These are phyloP conservation scores for Nidularia sp. DNA, from an alignment of 768 basidiomycete genomes.

Conservation along the genomic window DNA sequence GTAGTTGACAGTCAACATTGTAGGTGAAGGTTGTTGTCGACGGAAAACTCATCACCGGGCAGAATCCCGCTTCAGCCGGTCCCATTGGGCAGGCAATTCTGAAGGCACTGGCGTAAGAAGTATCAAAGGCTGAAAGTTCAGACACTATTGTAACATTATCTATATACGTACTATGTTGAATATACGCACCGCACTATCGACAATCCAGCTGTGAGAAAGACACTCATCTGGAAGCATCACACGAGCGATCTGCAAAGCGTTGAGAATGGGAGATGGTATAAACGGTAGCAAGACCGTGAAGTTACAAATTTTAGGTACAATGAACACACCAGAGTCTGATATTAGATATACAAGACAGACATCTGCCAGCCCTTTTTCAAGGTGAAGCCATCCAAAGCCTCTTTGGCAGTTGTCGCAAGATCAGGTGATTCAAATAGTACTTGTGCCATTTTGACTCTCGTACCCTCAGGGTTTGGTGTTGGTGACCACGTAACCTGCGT, in stretches of 20 bases:
- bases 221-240: neutral
- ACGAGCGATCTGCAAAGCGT: neutral
- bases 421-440: conserved; percentile 74
- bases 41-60: conserved; percentile 63
- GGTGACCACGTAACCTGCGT: conserved; percentile 69
- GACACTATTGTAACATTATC: too few species aligned
- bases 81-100: conserved; percentile 54
- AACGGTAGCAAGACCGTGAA: neutral
- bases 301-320: neutral
- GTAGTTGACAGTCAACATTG: conserved; percentile 2
- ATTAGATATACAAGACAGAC: conserved; percentile 66
- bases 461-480: conserved; percentile 59
- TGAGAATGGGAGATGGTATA: neutral
- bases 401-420: conserved; percentile 73
- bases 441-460: conserved; percentile 75
- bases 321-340: neutral
- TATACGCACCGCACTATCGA: too few species aligned
- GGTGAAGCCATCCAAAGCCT: conserved; percentile 80
- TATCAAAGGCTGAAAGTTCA: conserved; percentile 1
- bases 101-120: conserved; percentile 32
- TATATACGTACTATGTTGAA: too few species aligned
- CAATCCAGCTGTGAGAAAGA: too few species aligned
- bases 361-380: conserved; percentile 86
- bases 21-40: conserved; percentile 52
- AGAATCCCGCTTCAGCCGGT: conserved; percentile 68